A percentile compares a stretch with the other conserved stretches of the same genome.
phyloP scores from a whole-genome alignment of 140 eudicot genomes.

The Oenanthe javanica region DNA sequence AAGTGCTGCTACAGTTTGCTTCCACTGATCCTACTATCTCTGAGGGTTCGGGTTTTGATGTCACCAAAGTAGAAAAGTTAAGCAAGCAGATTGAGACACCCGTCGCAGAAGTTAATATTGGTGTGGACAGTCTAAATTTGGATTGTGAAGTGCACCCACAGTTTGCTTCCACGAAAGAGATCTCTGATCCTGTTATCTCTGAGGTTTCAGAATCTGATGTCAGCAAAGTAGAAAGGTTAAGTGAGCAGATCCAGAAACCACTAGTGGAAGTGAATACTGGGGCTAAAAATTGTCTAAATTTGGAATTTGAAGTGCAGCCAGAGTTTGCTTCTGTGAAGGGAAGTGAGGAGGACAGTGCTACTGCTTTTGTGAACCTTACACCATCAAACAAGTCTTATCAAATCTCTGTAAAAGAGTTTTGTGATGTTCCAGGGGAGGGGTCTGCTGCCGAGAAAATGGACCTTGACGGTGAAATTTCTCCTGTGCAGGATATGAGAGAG shows the following conservation, averaged over 20 bases:
- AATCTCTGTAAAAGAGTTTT: not conserved
- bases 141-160: constrained; percentile 18
- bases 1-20: constrained; percentile 16
- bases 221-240: constrained; percentile 6
- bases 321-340: constrained; percentile 4
- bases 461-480: not conserved
- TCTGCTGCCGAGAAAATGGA: not conserved
- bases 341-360: constrained; percentile 9
- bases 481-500: constrained; percentile 1
- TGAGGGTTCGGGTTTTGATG: constrained; percentile 22
- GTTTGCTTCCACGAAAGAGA: constrained; percentile 1
- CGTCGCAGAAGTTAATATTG: not conserved
- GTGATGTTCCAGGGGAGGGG: not conserved
- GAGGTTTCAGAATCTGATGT: constrained; percentile 24
- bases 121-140: constrained; percentile 6
- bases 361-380: constrained; percentile 9
- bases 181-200: not conserved
- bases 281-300: constrained; percentile 13
- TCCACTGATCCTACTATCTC: not conserved
- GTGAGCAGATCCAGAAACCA: constrained; percentile 11
- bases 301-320: constrained; percentile 18
- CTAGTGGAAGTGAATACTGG: not conserved
- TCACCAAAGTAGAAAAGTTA: constrained; percentile 9
- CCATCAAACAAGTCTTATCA: not conserved
- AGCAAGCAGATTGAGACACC: constrained; percentile 14